Conservation (phyloP, 2,329 filamentous ascomycete species). For the Geoglossum cookeanum region DNA sequence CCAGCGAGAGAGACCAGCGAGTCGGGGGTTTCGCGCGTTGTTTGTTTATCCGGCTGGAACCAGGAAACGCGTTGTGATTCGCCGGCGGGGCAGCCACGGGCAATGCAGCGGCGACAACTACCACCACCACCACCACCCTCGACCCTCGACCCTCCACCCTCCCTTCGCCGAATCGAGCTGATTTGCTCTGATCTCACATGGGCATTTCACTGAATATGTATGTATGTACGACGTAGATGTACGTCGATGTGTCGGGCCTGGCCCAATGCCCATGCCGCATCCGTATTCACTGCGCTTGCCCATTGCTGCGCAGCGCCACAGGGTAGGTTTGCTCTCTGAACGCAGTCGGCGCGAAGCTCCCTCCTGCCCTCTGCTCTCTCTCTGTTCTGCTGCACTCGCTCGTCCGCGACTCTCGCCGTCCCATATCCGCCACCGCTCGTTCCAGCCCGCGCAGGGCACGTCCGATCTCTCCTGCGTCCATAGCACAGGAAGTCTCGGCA, state of each 20-base stretch:
- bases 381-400: background rate
- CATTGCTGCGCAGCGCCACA: too few relatives aligned
- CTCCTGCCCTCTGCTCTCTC: background rate
- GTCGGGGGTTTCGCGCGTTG: conserved; percentile 1
- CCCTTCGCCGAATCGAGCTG: background rate
- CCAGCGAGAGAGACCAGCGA: background rate
- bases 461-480: background rate
- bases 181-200: background rate
- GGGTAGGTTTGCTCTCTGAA: too few relatives aligned
- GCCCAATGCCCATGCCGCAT: too few relatives aligned
- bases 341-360: too few relatives aligned
- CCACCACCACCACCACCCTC: background rate
- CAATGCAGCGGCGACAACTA: background rate
- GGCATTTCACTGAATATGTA: background rate
- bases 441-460: background rate
- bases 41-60: conserved; percentile 1
- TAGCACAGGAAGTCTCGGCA: background rate
- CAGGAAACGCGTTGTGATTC: background rate
- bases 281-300: too few relatives aligned
- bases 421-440: background rate
- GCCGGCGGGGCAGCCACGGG: background rate
- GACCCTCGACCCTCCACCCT: too few relatives aligned
- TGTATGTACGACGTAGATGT: too few relatives aligned
- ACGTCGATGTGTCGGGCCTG: too few relatives aligned
- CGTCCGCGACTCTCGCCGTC: background rate